Conservation (phyloP, 257 asterid species). For the Solanum arcanum region DNA sequence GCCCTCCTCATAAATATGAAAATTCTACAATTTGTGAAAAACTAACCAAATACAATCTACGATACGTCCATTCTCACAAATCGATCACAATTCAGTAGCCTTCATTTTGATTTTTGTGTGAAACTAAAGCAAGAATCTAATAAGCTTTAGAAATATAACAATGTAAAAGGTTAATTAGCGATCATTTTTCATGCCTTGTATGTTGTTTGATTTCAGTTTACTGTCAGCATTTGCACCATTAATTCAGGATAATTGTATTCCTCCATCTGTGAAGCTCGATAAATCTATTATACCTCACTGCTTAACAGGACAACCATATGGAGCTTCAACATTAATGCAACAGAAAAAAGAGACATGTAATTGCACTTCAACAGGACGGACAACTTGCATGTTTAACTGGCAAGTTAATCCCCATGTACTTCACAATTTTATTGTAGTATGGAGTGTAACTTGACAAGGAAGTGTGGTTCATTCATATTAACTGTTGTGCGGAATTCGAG, state of each 20-base stretch:
- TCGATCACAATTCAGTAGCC: no score
- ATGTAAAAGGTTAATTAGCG: no score
- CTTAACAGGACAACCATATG: background rate
- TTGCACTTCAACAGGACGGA: background rate
- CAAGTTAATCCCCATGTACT: no score
- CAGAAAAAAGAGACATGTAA: background rate
- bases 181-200: no score
- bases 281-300: background rate
- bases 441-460: background rate
- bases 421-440: no score
- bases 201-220: no score
- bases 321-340: background rate
- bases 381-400: background rate
- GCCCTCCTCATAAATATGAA: background rate
- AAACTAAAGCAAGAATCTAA: background rate
- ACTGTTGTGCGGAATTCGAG: no score
- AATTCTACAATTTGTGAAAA: background rate
- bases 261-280: background rate
- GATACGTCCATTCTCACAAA: background rate
- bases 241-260: background rate
- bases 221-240: no score
- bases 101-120: no score
- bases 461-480: constrained; percentile 36
- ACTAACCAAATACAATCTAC: background rate
- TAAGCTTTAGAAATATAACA: no score